These are phyloP conservation scores for Omphalea diandra DNA, from an alignment of 441 rosid species.

Conservation along the genomic window DNA sequence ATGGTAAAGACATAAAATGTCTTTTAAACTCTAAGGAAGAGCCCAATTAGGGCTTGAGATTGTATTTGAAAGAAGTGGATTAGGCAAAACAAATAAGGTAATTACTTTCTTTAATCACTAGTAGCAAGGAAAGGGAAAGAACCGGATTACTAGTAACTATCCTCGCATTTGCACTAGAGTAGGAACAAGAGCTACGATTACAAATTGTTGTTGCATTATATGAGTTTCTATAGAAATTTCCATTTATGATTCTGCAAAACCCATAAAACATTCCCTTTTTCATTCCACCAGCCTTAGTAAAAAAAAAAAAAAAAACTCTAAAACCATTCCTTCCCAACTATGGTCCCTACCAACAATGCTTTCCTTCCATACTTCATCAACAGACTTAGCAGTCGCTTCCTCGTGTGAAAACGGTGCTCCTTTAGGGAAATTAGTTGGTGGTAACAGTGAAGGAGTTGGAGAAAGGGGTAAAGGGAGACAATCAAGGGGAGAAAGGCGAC, in stretches of 20 bases:
- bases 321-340: constrained; percentile 35
- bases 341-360: constrained; percentile 29
- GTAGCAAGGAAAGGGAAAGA: no score
- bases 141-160: no score
- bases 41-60: no score
- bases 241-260: constrained; percentile 69
- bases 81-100: no score
- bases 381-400: constrained; percentile 24
- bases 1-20: no score
- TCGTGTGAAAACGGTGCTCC: constrained; percentile 23
- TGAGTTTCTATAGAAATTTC: constrained; percentile 84
- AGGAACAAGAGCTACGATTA: constrained; percentile 92
- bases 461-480: constrained; percentile 39
- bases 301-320: constrained; percentile 54
- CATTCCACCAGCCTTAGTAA: constrained; percentile 47
- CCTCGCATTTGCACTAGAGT: no score
- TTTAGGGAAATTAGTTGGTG: neutral
- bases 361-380: constrained; percentile 48
- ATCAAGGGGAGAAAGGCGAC: no score
- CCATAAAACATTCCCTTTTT: constrained; percentile 32
- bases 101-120: no score
- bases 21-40: no score
- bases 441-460: constrained; percentile 10
- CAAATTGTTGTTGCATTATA: constrained; percentile 84
- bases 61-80: no score